Evolutionary conservation across 768 basidiomycete species (phyloP).

Genomic region (Amanita rimosa): DNA sequence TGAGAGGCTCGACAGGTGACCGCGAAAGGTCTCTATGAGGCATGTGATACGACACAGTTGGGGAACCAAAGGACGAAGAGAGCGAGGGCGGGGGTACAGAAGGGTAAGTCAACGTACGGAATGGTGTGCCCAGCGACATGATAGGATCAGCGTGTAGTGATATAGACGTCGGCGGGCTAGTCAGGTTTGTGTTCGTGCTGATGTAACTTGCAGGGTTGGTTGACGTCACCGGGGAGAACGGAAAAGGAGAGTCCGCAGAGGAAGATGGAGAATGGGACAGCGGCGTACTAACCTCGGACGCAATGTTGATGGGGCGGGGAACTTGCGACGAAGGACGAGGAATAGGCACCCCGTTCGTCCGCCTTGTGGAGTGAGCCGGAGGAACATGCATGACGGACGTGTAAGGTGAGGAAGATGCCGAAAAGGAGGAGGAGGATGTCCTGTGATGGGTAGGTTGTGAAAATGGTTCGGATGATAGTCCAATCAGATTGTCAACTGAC

Average conservation of each 20-base stretch:
- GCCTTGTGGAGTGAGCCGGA: conserved; percentile 19
- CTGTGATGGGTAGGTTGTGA: conserved; percentile 64
- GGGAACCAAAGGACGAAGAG: conserved; percentile 70
- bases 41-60: conserved; percentile 37
- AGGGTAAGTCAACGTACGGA: conserved; percentile 56
- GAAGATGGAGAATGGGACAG: conserved; percentile 57
- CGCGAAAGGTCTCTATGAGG: conserved; percentile 35
- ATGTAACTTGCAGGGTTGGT: conserved; percentile 43
- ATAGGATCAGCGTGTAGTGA: conserved; percentile 35
- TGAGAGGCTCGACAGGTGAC: conserved; percentile 42
- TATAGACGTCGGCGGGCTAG: conserved; percentile 63
- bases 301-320: conserved; percentile 36
- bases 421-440: conserved; percentile 24
- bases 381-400: conserved; percentile 29
- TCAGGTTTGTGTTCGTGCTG: conserved; percentile 52
- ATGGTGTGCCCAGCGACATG: conserved; percentile 20
- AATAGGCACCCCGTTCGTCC: conserved; percentile 57
- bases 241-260: conserved; percentile 48
- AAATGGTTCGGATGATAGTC: conserved; percentile 54
- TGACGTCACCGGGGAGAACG: conserved; percentile 49
- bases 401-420: conserved; percentile 32
- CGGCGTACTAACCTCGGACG: conserved; percentile 48
- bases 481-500: conserved; percentile 70
- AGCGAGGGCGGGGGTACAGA: conserved; percentile 77
- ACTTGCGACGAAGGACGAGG: conserved; percentile 60